Conservation (phyloP, 2,329 filamentous ascomycete species). For the Diaporthe batatas region DNA sequence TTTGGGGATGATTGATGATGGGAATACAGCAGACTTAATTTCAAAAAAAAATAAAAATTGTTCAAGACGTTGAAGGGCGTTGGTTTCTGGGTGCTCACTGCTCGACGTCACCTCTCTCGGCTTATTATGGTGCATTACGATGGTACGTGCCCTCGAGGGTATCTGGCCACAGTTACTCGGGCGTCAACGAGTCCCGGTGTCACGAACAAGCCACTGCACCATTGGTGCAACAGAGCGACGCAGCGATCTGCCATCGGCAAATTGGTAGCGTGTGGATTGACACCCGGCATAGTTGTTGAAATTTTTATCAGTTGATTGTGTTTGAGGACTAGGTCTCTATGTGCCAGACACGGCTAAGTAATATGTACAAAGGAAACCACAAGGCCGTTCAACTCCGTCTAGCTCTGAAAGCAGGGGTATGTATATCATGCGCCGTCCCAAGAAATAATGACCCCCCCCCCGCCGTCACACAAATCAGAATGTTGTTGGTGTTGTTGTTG, state of each 20-base stretch:
- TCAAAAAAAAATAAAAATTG: not conserved
- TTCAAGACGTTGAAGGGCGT: not conserved
- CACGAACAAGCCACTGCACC: too few species aligned
- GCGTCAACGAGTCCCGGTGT: too few species aligned
- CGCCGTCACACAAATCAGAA: not conserved
- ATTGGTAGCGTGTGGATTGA: too few species aligned
- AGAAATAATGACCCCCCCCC: not conserved
- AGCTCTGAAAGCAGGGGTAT: constrained; percentile 26
- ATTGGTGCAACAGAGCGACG: too few species aligned
- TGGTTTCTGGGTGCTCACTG: too few species aligned
- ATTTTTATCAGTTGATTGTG: not conserved
- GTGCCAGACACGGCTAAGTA: not conserved
- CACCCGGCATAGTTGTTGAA: not conserved
- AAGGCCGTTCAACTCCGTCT: constrained; percentile 2
- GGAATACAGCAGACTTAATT: not conserved
- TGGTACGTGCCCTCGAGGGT: too few species aligned
- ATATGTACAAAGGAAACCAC: constrained; percentile 12
- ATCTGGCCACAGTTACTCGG: too few species aligned
- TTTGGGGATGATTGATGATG: too few species aligned
- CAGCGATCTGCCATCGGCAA: too few species aligned
- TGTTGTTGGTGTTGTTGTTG: too few species aligned
- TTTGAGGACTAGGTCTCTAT: not conserved
- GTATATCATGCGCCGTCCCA: constrained; percentile 13
- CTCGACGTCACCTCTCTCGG: too few species aligned
- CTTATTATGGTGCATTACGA: too few species aligned